Evolutionary conservation across 2,329 filamentous ascomycete genomes (phyloP), one percentile per base, ranked within the genome.

Genomic region (Fusarium sacchari): DNA sequence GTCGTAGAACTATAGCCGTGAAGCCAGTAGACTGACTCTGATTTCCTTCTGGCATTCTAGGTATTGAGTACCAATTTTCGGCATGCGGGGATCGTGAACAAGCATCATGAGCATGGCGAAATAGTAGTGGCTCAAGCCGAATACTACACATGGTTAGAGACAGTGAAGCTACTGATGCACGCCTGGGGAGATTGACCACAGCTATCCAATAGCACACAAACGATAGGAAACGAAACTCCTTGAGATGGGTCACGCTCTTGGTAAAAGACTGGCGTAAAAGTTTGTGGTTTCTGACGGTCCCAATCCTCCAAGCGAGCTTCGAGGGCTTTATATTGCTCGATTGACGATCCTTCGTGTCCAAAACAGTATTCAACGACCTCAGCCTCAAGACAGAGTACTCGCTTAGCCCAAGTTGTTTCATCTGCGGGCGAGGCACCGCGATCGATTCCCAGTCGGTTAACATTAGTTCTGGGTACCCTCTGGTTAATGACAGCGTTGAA

Each of bases 1-100:
- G 30, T 14, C 2, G 24, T 34, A 14, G 5, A 32, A 18, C 4
- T 17, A 24, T 8, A 11, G n/a, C 7, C 3, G 3, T 4, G 5
- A 24, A 4, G 3, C 14, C 0, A 4, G 7, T 7, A 32, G 11
- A 20, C 47, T 50, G 15, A 50, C 47, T 50, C 30, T 34, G 5
- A n/a, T 34, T 10, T 8, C 22, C 15, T 34, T 50, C n/a, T 34
- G 47, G 5, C 6, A 18, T n/a, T 34, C 15, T 32, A 50, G 30
- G 11, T 50, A 14, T 17, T 20, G 22, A 7, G 47, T 18, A 50
- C 47, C 47, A 24, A 50, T 8, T 50, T 50, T 50, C 12, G 47
- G 30, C 30, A 18, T 34, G 2, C 12, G 28, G 11, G 47, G 30
- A 34, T 50, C 30, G 15, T 50, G 47, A 17, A 50, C 30, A 10